Percentiles rank a stretch among this genome's conserved stretches.
Evolutionary conservation across 768 basidiomycete species (phyloP).

Genomic region (Mrakia frigida): DNA sequence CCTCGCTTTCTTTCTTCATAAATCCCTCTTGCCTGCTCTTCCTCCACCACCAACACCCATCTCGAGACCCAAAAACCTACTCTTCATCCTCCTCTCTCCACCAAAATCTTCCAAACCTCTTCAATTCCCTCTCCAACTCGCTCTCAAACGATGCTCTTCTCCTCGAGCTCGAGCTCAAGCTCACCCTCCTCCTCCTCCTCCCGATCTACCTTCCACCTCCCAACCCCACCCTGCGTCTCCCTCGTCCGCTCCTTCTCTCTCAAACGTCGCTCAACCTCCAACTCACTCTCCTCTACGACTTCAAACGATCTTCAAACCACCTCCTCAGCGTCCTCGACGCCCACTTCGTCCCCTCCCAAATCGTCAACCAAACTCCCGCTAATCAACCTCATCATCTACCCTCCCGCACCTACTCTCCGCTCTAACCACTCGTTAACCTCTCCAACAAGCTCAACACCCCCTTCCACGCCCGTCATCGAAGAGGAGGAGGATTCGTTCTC

Average conservation of each 20-base stretch:
- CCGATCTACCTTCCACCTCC: too few relatives aligned
- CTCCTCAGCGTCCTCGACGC: neutral
- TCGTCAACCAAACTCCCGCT: neutral
- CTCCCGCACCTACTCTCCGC: neutral
- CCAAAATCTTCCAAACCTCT: neutral
- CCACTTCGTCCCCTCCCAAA: neutral
- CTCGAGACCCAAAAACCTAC: neutral
- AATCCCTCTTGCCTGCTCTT: neutral
- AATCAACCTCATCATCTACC: conserved; percentile 1
- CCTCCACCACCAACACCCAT: neutral
- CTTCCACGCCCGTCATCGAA: neutral
- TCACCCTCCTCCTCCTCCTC: neutral
- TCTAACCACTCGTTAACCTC: neutral
- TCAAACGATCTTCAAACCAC: neutral
- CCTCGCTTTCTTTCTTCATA: neutral
- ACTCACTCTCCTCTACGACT: neutral
- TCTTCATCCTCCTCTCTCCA: neutral
- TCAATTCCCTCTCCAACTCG: too few relatives aligned
- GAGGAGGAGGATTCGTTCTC: neutral
- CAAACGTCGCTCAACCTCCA: neutral
- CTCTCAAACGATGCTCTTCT: neutral
- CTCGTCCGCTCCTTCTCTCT: neutral
- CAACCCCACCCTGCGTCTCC: neutral
- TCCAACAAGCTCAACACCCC: too few relatives aligned
- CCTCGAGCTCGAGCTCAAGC: neutral